Base-by-base conservation (phyloP, 768 basidiomycete species). In the Pleurotus djamor region DNA sequence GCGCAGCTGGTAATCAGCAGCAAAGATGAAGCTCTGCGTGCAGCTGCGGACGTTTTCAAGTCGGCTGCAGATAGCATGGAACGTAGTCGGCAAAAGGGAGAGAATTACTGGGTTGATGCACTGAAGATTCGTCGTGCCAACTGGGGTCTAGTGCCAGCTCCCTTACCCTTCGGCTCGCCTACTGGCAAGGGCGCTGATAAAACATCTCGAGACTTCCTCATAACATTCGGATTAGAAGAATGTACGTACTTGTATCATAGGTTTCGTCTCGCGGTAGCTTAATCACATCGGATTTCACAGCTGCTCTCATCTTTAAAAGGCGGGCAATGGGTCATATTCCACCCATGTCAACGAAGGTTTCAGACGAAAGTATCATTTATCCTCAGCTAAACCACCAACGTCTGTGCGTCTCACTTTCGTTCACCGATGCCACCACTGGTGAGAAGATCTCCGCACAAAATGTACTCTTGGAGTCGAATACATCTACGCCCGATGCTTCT, bases 31-130 rank as follows among this genome's bases (percentile, higher is more conserved):
- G 84, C 91, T 0, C 71, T 94, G 36, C 75, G 92, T 63, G 86
- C 88, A 61, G 91, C 92, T 21, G 82, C 89, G 0, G 76, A 79
- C 57, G 73, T 92, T 1, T 89, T 93, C 63, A 90, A 85, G 65
- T 69, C 77, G 35, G 90, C 90, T 3, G 87, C 89, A 2, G 79
- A 83, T 57, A 82, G 83, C 56, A 84, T 92, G 74, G 89, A 92
- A 66, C 76, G 83, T 51, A 77, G 83, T 17, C 77, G 86, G 43
- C 64, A 82, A 7, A 76, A 81, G 51, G 83, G 86, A 44, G 90
- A 92, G 67, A 84, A 77, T 60, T 93, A 93, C 64, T 94, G 92
- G 92, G 77, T 86, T 5, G 85, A 93, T 68, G 92, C 92, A 3
- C 76, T 94, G 48, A 88, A 84, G 67, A 86, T 91, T 48, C 77